A percentile compares a stretch with the other conserved stretches of the same genome.
Conservation (phyloP, 176 grass and related monocot genomes). For the Puccinellia tenuiflora region DNA sequence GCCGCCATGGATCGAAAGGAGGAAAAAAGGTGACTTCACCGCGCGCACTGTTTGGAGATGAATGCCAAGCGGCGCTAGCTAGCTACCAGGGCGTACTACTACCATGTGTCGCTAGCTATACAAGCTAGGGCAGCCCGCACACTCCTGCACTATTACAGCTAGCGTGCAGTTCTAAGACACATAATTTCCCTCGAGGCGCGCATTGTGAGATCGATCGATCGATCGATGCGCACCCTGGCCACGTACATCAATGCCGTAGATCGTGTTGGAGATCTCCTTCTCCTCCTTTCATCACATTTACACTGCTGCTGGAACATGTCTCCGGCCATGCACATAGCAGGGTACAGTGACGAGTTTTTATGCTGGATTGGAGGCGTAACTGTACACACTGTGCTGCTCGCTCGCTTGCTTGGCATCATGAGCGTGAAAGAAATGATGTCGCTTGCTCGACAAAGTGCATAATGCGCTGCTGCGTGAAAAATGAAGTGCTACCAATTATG, state of each 20-base stretch:
- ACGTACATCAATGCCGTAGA: conserved; percentile 25
- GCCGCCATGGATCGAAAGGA: conserved; percentile 30
- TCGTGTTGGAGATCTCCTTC: conserved; percentile 16
- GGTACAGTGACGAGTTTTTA: neutral
- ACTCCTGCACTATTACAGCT: neutral
- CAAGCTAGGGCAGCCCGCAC: neutral
- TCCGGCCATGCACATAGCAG: neutral
- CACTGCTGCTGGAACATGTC: neutral
- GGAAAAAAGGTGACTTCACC: conserved; percentile 16
- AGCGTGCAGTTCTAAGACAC: conserved; percentile 38
- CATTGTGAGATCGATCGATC: neutral
- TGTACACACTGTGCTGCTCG: no score
- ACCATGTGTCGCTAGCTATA: neutral
- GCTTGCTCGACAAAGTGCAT: no score
- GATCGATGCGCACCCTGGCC: neutral
- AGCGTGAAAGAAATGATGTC: no score
- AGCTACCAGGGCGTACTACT: neutral
- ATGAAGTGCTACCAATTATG: neutral
- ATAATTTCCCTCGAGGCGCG: conserved; percentile 38
- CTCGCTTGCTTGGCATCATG: no score
- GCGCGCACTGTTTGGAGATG: neutral
- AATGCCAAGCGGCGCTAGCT: neutral
- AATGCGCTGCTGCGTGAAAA: no score
- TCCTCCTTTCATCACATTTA: conserved; percentile 6
- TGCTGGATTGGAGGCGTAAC: no score